Base-by-base conservation (phyloP, 768 basidiomycete genomes). In the Podaxis carcinomalis region DNA sequence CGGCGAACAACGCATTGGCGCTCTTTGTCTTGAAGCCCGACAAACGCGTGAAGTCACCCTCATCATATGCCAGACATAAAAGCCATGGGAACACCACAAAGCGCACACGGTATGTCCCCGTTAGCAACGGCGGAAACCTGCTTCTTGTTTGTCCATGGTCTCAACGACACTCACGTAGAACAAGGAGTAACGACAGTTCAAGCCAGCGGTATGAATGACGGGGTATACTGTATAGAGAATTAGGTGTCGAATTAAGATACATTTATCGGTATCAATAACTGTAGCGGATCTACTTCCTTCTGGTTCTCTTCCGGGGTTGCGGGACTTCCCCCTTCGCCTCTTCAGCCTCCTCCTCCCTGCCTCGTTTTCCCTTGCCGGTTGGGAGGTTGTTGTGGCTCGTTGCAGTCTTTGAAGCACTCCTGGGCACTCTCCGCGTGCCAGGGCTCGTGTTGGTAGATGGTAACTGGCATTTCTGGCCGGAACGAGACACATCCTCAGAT, bases 1-100 rank as follows among this genome's bases (percentile, higher is more conserved):
- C 32, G 75, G 80, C 85, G 89, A 87, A 1, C 83, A 81, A 32
- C 76, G 79, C 87, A 83, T 28, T 82, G 83, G 4, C 77, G 70
- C 40, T 73, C 77, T 57, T 72, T 68, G 68, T 88, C 83, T 66
- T 89, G 85, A 63, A 97, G 77, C 63, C 80, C 73, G 6, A 95
- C 79, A 95, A 97, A 71, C 93, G 92, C 0, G 90, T 91, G 72
- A 97, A 90, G 65, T 95, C 90, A 66, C 77, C 85, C 35, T 71
- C 69, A 61, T 87, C 82, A 19, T 75, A 69, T 49, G 76, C 72
- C 64, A 88, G 73, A 19, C 72, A 68, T 51, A 83, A 80, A 44
- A 91, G 83, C 58, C 79, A 68, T 14, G 77, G 70, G 1, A 81
- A 80, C 0, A 88, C 83, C 49, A 87, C 87, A 37, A 95, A 79